Evolutionary conservation across 441 rosid species (phyloP).

Genomic region (Breynia disticha): DNA sequence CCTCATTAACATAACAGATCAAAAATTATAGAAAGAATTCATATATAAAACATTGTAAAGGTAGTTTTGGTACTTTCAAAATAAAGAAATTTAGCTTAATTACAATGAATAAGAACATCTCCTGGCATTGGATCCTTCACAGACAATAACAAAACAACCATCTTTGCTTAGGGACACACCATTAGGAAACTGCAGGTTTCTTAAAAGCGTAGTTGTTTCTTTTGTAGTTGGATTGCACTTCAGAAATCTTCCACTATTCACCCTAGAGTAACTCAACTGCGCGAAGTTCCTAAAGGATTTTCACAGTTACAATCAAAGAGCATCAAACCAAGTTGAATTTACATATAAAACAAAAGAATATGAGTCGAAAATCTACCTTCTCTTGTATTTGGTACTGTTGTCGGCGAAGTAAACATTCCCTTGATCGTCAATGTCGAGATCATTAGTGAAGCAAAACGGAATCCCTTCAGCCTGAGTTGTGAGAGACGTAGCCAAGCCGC

Average conservation of each 20-base stretch:
- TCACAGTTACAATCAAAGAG: background rate
- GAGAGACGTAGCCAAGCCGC: conserved; percentile 70
- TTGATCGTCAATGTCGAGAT: conserved; percentile 75
- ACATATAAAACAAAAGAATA: background rate
- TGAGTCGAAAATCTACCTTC: conserved; percentile 33
- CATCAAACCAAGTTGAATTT: background rate
- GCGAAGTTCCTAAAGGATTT: conserved; percentile 58
- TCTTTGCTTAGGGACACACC: conserved; percentile 84
- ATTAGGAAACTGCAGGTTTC: conserved; percentile 70
- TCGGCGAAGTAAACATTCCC: conserved; percentile 84
- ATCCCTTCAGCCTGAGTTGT: conserved; percentile 73
- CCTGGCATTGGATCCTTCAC: conserved; percentile 63
- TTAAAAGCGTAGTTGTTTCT: conserved; percentile 50
- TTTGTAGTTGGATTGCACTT: conserved; percentile 58
- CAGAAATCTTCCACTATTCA: conserved; percentile 57
- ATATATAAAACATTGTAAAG: background rate
- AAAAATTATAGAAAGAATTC: too few relatives aligned
- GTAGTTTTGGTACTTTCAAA: background rate
- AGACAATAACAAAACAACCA: conserved; percentile 60
- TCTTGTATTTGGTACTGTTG: conserved; percentile 64
- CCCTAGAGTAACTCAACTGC: conserved; percentile 69
- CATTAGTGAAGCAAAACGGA: conserved; percentile 67
- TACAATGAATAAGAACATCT: conserved; percentile 15
- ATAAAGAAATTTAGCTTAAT: background rate
- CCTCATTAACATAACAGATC: too few relatives aligned